Conservation (phyloP, 345 rosid genomes). For the Linum lewisii region DNA sequence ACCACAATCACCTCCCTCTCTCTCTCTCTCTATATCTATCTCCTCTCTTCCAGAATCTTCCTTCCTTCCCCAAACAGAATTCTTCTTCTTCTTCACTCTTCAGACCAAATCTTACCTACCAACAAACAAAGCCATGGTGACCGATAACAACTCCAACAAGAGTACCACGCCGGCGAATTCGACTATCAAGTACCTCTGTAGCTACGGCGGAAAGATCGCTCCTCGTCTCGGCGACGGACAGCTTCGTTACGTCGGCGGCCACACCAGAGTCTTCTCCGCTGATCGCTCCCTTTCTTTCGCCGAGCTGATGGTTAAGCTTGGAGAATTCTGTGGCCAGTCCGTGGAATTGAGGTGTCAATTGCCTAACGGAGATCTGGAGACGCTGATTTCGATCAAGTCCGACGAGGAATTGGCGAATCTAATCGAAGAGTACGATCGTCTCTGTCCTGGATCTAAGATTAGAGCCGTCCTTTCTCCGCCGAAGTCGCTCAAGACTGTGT, state of each 20-base stretch:
- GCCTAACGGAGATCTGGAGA: slow-evolving; percentile 76
- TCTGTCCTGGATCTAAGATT: slow-evolving; percentile 18
- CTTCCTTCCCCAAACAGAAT: no score
- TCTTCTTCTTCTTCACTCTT: no score
- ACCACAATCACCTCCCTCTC: no score
- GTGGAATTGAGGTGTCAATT: slow-evolving; percentile 56
- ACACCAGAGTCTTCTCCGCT: slow-evolving; percentile 67
- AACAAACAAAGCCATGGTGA: no score
- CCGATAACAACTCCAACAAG: no score
- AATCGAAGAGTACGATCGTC: slow-evolving; percentile 17
- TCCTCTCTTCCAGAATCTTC: no score
- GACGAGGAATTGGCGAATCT: slow-evolving; percentile 58
- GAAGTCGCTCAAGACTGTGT: slow-evolving; percentile 32
- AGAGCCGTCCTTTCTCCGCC: slow-evolving; percentile 19
- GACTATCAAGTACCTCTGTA: no score
- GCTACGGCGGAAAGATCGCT: no score
- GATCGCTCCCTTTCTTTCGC: slow-evolving; percentile 43
- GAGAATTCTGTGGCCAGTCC: slow-evolving; percentile 46
- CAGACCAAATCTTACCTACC: no score
- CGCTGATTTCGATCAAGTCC: slow-evolving; percentile 64
- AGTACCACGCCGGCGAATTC: no score
- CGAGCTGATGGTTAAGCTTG: slow-evolving; percentile 50
- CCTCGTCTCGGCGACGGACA: no score
- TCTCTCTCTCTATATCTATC: no score
- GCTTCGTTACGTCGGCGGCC: slow-evolving; percentile 13